phyloP scores from a whole-genome alignment of 495 filamentous ascomycete species.

The Ascobolus immersus region DNA sequence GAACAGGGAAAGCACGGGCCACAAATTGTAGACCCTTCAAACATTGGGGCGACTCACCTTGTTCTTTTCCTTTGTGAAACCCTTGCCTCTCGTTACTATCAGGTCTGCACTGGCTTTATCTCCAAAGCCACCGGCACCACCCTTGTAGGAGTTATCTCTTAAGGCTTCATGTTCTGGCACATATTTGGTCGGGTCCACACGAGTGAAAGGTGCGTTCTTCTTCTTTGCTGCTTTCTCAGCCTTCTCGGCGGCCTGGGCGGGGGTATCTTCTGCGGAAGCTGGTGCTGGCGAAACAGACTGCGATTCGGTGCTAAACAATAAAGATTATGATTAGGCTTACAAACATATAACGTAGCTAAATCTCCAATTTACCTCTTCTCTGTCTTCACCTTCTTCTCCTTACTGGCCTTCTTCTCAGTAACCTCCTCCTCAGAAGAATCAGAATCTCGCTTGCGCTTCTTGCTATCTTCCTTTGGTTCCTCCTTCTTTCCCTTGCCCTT shows the following conservation, averaged over 20 bases:
- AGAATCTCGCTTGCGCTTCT: slow-evolving; percentile 18
- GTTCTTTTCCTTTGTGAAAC: slow-evolving; percentile 99
- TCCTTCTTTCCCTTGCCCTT: slow-evolving; percentile 4
- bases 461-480: slow-evolving; percentile 18
- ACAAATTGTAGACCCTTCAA: background rate
- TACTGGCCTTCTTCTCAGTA: slow-evolving; percentile 11
- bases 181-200: slow-evolving; percentile 30
- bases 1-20: background rate
- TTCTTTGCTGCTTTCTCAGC: slow-evolving; percentile 16
- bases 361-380: no score
- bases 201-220: slow-evolving; percentile 32
- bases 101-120: slow-evolving; percentile 66
- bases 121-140: slow-evolving; percentile 56
- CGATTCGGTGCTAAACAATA: slow-evolving; percentile 8
- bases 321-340: slow-evolving; percentile 10
- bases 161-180: slow-evolving; percentile 28
- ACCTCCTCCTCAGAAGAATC: slow-evolving; percentile 24
- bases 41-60: slow-evolving; percentile 36
- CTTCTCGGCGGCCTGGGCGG: no score
- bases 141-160: slow-evolving; percentile 14
- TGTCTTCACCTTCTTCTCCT: no score
- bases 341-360: no score
- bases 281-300: slow-evolving; percentile 16
- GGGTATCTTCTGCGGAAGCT: slow-evolving; percentile 17
- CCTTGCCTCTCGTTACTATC: slow-evolving; percentile 75